phyloP scores from a whole-genome alignment of 2,329 filamentous ascomycete genomes.

The Lizonia empirigonia region DNA sequence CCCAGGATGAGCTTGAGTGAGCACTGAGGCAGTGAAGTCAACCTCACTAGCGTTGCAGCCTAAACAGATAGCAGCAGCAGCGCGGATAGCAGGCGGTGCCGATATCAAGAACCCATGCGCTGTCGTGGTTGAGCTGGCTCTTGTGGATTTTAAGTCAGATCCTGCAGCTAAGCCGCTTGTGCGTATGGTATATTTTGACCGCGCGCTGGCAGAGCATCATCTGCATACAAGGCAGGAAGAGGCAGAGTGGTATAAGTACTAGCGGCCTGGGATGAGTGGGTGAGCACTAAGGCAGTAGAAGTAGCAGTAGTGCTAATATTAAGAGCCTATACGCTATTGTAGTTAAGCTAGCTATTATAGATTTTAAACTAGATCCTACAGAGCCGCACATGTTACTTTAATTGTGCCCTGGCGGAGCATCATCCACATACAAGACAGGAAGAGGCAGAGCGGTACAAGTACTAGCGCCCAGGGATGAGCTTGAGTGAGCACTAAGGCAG shows the following conservation, averaged over 20 bases:
- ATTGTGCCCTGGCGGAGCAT: conserved; percentile 51
- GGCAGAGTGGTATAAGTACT: conserved; percentile 51
- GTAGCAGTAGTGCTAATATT: conserved; percentile 89
- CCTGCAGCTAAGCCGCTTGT: conserved; percentile 27
- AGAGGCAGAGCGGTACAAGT: conserved; percentile 52
- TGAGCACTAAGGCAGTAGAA: not conserved
- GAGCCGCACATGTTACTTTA: conserved; percentile 50
- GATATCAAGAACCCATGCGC: conserved; percentile 69
- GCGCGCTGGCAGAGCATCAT: conserved; percentile 49
- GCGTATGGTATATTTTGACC: conserved; percentile 58
- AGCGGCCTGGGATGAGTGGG: conserved; percentile 40
- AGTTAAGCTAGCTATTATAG: conserved; percentile 44
- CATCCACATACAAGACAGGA: conserved; percentile 50
- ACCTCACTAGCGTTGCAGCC: conserved; percentile 69
- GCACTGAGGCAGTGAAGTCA: conserved; percentile 61
- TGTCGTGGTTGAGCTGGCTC: conserved; percentile 46
- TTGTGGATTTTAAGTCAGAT: conserved; percentile 37
- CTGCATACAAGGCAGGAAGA: conserved; percentile 51
- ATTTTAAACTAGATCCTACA: conserved; percentile 32
- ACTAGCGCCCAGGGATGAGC: conserved; percentile 43
- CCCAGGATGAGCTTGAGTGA: conserved; percentile 29
- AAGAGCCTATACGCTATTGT: conserved; percentile 59
- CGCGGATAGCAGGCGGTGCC: too few species aligned
- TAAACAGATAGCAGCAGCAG: conserved; percentile 76
- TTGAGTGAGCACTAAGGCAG: not conserved